Base-by-base conservation (phyloP, 257 asterid species). In the Fraxinus pennsylvanica region DNA sequence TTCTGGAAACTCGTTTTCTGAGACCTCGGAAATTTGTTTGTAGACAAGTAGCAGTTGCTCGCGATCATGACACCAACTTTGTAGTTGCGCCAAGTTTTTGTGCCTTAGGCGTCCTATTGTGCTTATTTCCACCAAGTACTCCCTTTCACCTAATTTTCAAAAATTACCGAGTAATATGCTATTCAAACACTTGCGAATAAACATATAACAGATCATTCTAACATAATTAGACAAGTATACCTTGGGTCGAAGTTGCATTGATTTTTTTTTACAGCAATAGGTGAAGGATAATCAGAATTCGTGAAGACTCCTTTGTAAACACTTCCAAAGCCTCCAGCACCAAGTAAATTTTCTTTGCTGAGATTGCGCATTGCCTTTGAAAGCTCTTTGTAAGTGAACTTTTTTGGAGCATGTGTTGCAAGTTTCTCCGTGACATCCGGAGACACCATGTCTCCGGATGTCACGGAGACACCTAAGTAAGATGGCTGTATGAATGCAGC, bases 71-170 rank as follows among this genome's bases (percentile, higher is more conserved):
- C 96, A 91, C 96, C 92, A 89, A 21, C 92, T 94, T 29, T 85
- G 90, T 59, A 91, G 80, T 63, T 89, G 91, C 79, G 88, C 89
- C 79, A 91, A 68, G 74, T 91, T 91, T 63, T 86, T 91, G 83
- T 91, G 96, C 85, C 91, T 84, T 17, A 88, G 70, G 3, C 86
- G 80, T 73, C 96, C 96, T 7, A 89, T 91, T 27, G 91, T 89
- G 88, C 96, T 87, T 77, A 91, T 91, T 80, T 91, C 96, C 38
- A 92, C 96, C 80, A 88, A 76, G 80, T 87, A 89, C 83, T 91
- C 93, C 83, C 87, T 84, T 71, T 86, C 87, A 75, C 94, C 92
- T 89, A 36, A 71, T 25, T 27, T 39, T 68, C 17, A 25, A 36
- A 68, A 54, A 67, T 14, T 10, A 33, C 2, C 10, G 41, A 35